These are phyloP conservation scores for Cyclocybe aegerita DNA, from an alignment of 768 basidiomycete genomes.

Conservation along the genomic window DNA sequence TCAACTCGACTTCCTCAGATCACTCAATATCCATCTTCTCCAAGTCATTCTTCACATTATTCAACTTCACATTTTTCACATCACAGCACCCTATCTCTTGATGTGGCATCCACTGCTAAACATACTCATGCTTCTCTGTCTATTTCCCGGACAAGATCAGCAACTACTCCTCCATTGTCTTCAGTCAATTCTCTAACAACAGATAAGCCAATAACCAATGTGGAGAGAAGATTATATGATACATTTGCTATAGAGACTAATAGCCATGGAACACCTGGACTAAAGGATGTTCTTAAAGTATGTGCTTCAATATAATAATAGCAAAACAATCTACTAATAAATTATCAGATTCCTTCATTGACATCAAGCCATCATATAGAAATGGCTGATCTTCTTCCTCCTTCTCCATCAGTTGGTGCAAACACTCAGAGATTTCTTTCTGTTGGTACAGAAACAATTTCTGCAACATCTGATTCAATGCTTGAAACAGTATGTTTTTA, in stretches of 20 bases:
- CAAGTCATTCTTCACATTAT: neutral
- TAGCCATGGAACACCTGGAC: slow-evolving; percentile 46
- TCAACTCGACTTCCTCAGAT: slow-evolving; percentile 4
- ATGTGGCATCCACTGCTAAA: slow-evolving; percentile 34
- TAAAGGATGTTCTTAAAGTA: slow-evolving; percentile 78
- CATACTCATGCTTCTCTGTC: slow-evolving; percentile 27
- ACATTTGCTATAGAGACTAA: neutral
- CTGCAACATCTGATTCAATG: slow-evolving; percentile 3
- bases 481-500: neutral
- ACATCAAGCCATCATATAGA: slow-evolving; percentile 71
- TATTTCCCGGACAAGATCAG: slow-evolving; percentile 40
- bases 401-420: slow-evolving; percentile 46
- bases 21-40: neutral
- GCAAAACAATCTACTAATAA: neutral
- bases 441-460: slow-evolving; percentile 12
- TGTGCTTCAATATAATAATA: neutral
- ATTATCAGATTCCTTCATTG: slow-evolving; percentile 52
- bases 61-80: slow-evolving; percentile 32
- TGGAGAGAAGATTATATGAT: slow-evolving; percentile 12
- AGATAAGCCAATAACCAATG: slow-evolving; percentile 1
- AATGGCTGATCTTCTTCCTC: slow-evolving; percentile 68
- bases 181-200: neutral
- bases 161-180: slow-evolving; percentile 37
- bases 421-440: slow-evolving; percentile 35
- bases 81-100: slow-evolving; percentile 58